Evolutionary conservation across 2,329 filamentous ascomycete species (phyloP).

Genomic region (Penicillium sp.): DNA sequence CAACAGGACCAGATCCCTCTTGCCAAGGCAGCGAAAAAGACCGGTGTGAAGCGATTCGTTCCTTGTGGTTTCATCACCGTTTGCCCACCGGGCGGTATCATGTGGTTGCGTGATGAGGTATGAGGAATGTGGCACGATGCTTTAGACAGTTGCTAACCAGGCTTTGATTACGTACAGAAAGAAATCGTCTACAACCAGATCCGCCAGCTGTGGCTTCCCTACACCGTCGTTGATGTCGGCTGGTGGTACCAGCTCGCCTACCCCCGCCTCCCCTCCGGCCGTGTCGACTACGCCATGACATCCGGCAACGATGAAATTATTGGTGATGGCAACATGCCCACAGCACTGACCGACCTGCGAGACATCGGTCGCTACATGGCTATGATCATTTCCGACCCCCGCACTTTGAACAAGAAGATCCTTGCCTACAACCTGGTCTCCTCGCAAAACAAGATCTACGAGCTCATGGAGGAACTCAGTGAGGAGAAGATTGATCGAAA

Average conservation of each 20-base stretch:
- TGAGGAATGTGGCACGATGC: constrained; percentile 5
- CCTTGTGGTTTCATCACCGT: constrained; percentile 45
- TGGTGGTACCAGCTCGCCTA: constrained; percentile 49
- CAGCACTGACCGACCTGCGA: constrained; percentile 42
- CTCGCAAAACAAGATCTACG: constrained; percentile 42
- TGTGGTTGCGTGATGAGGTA: constrained; percentile 37
- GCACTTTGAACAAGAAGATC: constrained; percentile 48
- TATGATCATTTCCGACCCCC: constrained; percentile 43
- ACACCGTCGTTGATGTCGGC: constrained; percentile 52
- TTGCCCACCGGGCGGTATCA: constrained; percentile 39
- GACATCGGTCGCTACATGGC: constrained; percentile 49
- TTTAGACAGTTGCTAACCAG: constrained; percentile 4
- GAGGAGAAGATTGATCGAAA: constrained; percentile 42
- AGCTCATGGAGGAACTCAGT: constrained; percentile 40
- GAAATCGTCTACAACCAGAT: constrained; percentile 45
- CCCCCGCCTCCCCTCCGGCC: constrained; percentile 40
- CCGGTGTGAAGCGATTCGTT: constrained; percentile 46
- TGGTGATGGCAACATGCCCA: constrained; percentile 41
- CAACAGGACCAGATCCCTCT: constrained; percentile 41
- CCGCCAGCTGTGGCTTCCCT: constrained; percentile 43
- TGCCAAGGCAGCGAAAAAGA: constrained; percentile 42
- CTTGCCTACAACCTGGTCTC: constrained; percentile 43
- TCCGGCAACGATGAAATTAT: constrained; percentile 33
- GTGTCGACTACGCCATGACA: constrained; percentile 39
- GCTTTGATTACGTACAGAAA: constrained; percentile 33